Evolutionary conservation across 176 grass and related monocot species (phyloP), one percentile per base, ranked within the genome.

Genomic region (Zizania latifolia): DNA sequence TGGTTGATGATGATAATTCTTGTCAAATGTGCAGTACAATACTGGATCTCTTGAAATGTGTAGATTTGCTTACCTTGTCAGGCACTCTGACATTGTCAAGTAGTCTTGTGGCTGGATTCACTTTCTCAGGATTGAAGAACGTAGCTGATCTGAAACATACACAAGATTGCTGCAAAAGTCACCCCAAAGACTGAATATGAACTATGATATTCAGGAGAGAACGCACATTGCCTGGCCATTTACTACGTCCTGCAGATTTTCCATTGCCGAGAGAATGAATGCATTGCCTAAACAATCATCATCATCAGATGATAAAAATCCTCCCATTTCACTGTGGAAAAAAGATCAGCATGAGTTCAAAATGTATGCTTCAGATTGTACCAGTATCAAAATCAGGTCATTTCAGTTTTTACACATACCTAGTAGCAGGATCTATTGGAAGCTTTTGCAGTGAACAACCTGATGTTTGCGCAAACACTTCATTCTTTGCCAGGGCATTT

Each of bases 251-350:
- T 73, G 30, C 28, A 79, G 76, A 55, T 66, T 40, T 15, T 68
- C 44, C 33, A 78, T 45, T 2, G 70, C 65, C 0, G 70, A 87
- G 14, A 0, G 0, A 6, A 53, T 71, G 8, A 38, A 4, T 1
- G 37, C 56, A 4, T 14, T 10, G 53, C 34, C 29, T 32, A 3
- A 21, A 37, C 12, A 22, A 24, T 16, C 35, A 3, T 58, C 74
- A 1, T 86, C 72, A 0, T 43, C 44, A 19, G 10, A 38, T 0
- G 50, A 74, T 26, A 89, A 30, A 68, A 80, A 85, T 38, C 90
- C 90, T 33, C 65, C 64, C 38, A 92, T 75, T 16, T 77, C 75
- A 64, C 83, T 89, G 12, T 63, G 13, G 21, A 8, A 21, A 41
- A 48, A 58, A 75, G 30, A 24, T 35, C 8, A 17, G 17, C 24